Conservation (phyloP, 768 basidiomycete genomes). For the Termitomyces heimii region DNA sequence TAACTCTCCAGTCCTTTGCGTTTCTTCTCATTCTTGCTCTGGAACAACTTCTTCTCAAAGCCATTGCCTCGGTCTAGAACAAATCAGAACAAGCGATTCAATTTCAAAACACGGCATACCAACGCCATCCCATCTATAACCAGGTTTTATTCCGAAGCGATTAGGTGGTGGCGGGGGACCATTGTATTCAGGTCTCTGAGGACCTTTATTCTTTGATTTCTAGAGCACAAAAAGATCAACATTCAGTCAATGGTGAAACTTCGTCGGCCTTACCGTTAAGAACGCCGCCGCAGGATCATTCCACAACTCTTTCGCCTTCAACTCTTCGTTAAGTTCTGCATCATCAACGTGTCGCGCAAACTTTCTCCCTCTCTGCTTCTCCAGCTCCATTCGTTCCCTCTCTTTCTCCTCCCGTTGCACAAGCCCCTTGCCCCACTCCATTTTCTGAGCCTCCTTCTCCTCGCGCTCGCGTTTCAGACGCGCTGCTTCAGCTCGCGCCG, state of each 20-base stretch:
- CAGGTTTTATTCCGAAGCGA: conserved; percentile 91
- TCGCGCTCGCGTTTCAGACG: conserved; percentile 73
- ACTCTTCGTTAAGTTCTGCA: conserved; percentile 75
- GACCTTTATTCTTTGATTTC: conserved; percentile 73
- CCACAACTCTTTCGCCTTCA: conserved; percentile 81
- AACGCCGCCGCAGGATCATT: conserved; percentile 98
- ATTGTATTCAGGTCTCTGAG: conserved; percentile 76
- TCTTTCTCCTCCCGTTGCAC: conserved; percentile 83
- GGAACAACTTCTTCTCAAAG: conserved; percentile 91
- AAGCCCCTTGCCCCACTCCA: conserved; percentile 98
- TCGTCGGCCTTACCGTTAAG: conserved; percentile 59
- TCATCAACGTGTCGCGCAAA: conserved; percentile 85
- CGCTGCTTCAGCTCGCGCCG: conserved; percentile 80
- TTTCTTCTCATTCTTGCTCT: conserved; percentile 70
- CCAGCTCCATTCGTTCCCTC: conserved; percentile 55
- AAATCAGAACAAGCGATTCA: background rate
- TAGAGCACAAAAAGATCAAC: conserved; percentile 20
- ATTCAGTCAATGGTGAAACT: background rate
- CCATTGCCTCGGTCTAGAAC: conserved; percentile 81
- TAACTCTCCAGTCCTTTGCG: conserved; percentile 70
- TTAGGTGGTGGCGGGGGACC: conserved; percentile 92
- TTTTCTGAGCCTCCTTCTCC: conserved; percentile 84
- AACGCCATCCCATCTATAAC: conserved; percentile 98
- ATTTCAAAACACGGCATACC: conserved; percentile 43
- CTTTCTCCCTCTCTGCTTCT: conserved; percentile 56